Percentiles rank a stretch among this genome's conserved stretches.
These are phyloP conservation scores for Coprinopsis marcescibilis DNA, from an alignment of 768 basidiomycete genomes.

Conservation along the genomic window DNA sequence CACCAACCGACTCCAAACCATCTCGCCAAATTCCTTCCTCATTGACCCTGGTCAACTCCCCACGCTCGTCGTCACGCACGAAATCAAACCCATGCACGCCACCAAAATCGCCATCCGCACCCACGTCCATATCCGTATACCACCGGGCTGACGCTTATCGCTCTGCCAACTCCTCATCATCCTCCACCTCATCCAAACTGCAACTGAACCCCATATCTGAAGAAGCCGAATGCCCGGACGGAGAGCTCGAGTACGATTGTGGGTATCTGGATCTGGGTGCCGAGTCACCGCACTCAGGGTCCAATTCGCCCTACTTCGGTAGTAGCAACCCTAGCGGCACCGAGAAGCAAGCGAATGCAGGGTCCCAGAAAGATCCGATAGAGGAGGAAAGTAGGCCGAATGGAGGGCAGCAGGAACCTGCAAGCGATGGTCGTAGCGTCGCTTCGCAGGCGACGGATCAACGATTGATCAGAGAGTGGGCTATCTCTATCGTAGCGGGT, in stretches of 20 bases:
- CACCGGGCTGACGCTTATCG: too few relatives aligned
- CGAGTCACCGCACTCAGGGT: not conserved
- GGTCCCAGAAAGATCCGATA: too few relatives aligned
- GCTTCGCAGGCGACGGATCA: not conserved
- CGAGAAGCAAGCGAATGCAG: too few relatives aligned
- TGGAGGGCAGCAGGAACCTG: not conserved
- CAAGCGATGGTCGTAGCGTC: not conserved
- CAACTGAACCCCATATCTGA: not conserved
- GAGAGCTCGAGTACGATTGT: constrained; percentile 3
- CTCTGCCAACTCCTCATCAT: too few relatives aligned
- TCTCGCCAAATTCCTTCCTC: not conserved
- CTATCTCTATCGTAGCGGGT: constrained; percentile 2
- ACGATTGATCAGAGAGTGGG: constrained; percentile 8
- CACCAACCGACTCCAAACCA: not conserved
- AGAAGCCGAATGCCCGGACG: not conserved
- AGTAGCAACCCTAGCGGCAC: too few relatives aligned
- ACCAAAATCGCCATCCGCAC: not conserved
- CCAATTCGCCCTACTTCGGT: not conserved
- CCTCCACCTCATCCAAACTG: too few relatives aligned
- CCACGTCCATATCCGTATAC: not conserved
- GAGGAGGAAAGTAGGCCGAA: not conserved
- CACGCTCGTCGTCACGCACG: not conserved
- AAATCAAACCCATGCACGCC: not conserved
- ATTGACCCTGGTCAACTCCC: not conserved
- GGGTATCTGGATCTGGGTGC: not conserved